Percentiles rank a stretch among this genome's conserved stretches.
Evolutionary conservation across 805 yeast genomes (phyloP).

Genomic region (Sugiyamaella lignohabitans): DNA sequence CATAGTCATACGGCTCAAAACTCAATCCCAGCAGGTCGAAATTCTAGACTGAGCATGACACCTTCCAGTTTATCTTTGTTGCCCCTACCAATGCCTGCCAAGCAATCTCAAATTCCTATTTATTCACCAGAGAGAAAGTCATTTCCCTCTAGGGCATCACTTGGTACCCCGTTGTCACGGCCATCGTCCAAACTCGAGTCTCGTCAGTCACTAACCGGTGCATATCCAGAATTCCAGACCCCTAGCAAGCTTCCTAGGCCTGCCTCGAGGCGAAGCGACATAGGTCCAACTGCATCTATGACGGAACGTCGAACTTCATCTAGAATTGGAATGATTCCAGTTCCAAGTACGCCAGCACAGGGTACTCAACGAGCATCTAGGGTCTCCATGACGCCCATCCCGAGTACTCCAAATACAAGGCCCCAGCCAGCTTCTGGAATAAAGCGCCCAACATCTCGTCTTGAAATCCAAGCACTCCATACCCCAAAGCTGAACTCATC

Average conservation of each 20-base stretch:
- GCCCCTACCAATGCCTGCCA: background rate
- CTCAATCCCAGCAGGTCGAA: background rate
- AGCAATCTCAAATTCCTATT: conserved; percentile 10
- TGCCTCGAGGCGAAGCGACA: background rate
- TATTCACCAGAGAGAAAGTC: conserved; percentile 10
- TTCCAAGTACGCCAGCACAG: background rate
- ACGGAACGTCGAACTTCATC: background rate
- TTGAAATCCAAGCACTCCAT: too few relatives aligned
- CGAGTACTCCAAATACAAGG: too few relatives aligned
- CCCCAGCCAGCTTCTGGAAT: too few relatives aligned
- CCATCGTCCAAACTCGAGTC: conserved; percentile 1
- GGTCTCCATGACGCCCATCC: background rate
- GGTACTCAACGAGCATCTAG: background rate
- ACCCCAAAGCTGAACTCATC: too few relatives aligned
- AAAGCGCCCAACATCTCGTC: too few relatives aligned
- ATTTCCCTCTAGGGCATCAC: too few relatives aligned
- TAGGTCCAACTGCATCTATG: background rate
- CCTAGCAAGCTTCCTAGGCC: conserved; percentile 12
- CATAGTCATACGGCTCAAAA: too few relatives aligned
- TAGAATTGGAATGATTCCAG: background rate
- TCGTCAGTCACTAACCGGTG: background rate
- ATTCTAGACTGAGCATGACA: background rate
- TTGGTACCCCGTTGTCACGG: conserved; percentile 2
- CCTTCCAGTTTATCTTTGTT: background rate
- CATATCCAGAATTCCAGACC: conserved; percentile 2